Conservation (phyloP, 2,329 filamentous ascomycete genomes). For the Aspergillus sp. region DNA sequence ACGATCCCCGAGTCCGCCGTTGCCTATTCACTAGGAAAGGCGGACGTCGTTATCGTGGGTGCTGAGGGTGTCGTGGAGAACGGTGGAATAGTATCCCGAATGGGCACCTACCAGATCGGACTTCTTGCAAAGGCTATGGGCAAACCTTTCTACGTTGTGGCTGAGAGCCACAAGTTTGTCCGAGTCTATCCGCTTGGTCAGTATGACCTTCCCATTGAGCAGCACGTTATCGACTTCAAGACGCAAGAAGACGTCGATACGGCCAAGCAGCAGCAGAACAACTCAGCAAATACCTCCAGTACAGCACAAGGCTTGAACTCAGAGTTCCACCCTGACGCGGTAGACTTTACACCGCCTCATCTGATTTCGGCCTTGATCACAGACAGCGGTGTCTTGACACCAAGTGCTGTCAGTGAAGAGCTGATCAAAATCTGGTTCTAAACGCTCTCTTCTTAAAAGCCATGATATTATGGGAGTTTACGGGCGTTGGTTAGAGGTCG, state of each 20-base stretch:
- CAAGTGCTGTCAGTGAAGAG: slow-evolving; percentile 69
- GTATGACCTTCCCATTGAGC: slow-evolving; percentile 77
- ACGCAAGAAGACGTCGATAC: slow-evolving; percentile 57
- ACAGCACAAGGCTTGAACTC: slow-evolving; percentile 22
- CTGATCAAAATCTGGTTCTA: slow-evolving; percentile 62
- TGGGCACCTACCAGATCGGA: slow-evolving; percentile 87
- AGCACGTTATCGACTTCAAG: slow-evolving; percentile 75
- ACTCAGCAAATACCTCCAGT: slow-evolving; percentile 24
- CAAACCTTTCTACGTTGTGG: slow-evolving; percentile 86
- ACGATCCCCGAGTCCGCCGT: slow-evolving; percentile 76
- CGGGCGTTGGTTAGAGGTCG: not conserved
- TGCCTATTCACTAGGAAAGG: slow-evolving; percentile 76
- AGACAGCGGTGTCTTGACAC: slow-evolving; percentile 66
- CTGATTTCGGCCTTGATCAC: slow-evolving; percentile 69
- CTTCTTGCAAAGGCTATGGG: slow-evolving; percentile 73
- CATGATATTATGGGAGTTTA: not conserved
- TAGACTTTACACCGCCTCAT: slow-evolving; percentile 61
- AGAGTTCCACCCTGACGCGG: slow-evolving; percentile 40
- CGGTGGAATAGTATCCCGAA: slow-evolving; percentile 85
- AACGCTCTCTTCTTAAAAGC: not conserved
- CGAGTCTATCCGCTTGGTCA: slow-evolving; percentile 82
- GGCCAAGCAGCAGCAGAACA: slow-evolving; percentile 48
- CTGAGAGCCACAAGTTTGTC: slow-evolving; percentile 96
- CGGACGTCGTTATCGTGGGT: slow-evolving; percentile 70
- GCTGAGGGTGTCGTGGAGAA: slow-evolving; percentile 90